Conservation (phyloP, 2,329 filamentous ascomycete genomes). For the Monilinia fructigena region DNA sequence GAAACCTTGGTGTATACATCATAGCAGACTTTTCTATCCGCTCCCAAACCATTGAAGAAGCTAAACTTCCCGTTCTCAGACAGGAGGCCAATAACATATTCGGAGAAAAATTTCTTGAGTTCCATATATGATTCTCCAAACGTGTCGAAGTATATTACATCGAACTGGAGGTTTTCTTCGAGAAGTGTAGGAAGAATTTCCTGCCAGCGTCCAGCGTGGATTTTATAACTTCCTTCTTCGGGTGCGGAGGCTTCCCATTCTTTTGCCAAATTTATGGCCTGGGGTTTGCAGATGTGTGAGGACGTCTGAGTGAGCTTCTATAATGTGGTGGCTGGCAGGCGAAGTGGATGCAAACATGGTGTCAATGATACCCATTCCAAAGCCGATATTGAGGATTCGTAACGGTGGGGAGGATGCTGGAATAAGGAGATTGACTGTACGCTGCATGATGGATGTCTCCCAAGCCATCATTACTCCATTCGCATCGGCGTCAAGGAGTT, state of each 20-base stretch:
- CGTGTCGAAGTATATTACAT: constrained; percentile 95
- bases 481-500: constrained; percentile 69
- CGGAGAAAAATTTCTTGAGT: constrained; percentile 82
- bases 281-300: constrained; percentile 56
- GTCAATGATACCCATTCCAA: constrained; percentile 90
- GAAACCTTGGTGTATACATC: constrained; percentile 93
- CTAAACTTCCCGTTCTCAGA: constrained; percentile 73
- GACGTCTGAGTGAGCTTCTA: constrained; percentile 81
- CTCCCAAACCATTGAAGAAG: constrained; percentile 89
- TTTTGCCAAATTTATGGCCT: constrained; percentile 48
- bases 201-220: constrained; percentile 78
- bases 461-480: constrained; percentile 95
- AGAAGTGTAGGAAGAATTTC: constrained; percentile 70
- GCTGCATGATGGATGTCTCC: constrained; percentile 84
- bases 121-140: constrained; percentile 92
- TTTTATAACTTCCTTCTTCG: constrained; percentile 60
- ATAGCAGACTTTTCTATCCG: constrained; percentile 89
- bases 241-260: constrained; percentile 56
- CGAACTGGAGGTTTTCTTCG: constrained; percentile 67
- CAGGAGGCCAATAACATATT: constrained; percentile 78
- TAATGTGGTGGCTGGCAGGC: constrained; percentile 74
- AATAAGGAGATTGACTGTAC: constrained; percentile 67
- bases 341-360: constrained; percentile 65
- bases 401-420: constrained; percentile 52
- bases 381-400: constrained; percentile 79